Evolutionary conservation across 2,329 filamentous ascomycete genomes (phyloP), one percentile per base, ranked within the genome.

Genomic region (Cladophialophora immunda): DNA sequence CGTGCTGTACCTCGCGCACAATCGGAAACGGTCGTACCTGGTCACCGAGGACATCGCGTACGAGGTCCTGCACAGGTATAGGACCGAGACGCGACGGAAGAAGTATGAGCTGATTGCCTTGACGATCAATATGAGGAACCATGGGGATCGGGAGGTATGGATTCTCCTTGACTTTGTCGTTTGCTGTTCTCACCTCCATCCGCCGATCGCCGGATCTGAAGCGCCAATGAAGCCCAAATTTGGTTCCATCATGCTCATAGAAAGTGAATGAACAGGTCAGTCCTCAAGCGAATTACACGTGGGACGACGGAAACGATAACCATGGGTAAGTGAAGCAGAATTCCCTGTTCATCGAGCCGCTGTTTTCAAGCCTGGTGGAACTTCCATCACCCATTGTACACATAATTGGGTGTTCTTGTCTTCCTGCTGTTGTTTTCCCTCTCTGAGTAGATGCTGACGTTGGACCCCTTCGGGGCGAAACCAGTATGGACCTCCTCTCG

Each of bases 231-330:
- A 6, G 13, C 2, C 34, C 7, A 36, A 4, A 11, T 13, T 36
- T 4, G 34, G 9, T 36, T 36, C 13, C 13, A 3, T 4, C 3
- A 13, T 36, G n/a, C 34, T 36, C 4, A 36, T 13, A 9, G 5
- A 6, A 6, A 29, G 4, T 29, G 6, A 17, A 25, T n/a, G 30
- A 6, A 22, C 22, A 58, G 56, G 38, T 58, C 34, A 58, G 56
- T 41, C 56, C 56, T 15, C 34, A 38, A 25, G 56, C 56, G 17
- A 58, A 58, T 15, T 34, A 38, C 29, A 58, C 56, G 11, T 58
- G 56, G 56, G 34, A 38, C n/a, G 56, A 58, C 30, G 56, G 34
- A 15, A 58, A 58, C 15, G 56, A 58, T 27, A 38, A 58, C 32
- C 56, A 58, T 19, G 56, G 52, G 52, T 55, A 30, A 55, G 52